These are phyloP conservation scores for Oidium heveae DNA, from an alignment of 2,329 filamentous ascomycete species.

Conservation along the genomic window DNA sequence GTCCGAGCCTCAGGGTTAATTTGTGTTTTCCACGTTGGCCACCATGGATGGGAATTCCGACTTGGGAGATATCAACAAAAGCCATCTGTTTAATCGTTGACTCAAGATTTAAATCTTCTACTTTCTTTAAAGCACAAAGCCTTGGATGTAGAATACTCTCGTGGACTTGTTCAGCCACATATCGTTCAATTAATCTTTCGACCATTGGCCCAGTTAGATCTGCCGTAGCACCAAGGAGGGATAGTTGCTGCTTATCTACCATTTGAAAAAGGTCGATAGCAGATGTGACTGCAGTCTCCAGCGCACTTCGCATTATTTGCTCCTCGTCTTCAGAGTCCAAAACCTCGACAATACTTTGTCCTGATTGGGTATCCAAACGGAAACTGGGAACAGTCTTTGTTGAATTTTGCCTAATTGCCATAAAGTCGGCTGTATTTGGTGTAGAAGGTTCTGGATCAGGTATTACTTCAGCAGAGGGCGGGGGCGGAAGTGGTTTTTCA, in stretches of 20 bases:
- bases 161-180: constrained; percentile 82
- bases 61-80: constrained; percentile 77
- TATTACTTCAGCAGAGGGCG: constrained; percentile 34
- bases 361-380: constrained; percentile 15
- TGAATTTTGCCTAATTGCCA: constrained; percentile 28
- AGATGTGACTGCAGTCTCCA: constrained; percentile 77
- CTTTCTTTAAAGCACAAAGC: constrained; percentile 49
- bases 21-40: constrained; percentile 58
- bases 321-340: constrained; percentile 76
- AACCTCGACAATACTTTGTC: constrained; percentile 22
- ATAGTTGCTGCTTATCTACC: constrained; percentile 88
- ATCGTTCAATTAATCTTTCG: constrained; percentile 82
- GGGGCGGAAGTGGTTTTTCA: constrained; percentile 59
- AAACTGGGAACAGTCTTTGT: constrained; percentile 11
- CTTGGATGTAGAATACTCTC: constrained; percentile 61
- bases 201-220: constrained; percentile 80
- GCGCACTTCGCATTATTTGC: constrained; percentile 61
- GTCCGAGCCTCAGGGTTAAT: constrained; percentile 47
- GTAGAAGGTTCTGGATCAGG: constrained; percentile 32
- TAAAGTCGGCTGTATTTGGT: constrained; percentile 28
- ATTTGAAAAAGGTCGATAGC: constrained; percentile 90
- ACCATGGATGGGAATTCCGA: constrained; percentile 67
- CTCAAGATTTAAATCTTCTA: constrained; percentile 72
- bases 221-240: constrained; percentile 72
- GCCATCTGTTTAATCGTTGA: constrained; percentile 81